Conservation (phyloP, 257 asterid species). For the Rauvolfia tetraphylla region DNA sequence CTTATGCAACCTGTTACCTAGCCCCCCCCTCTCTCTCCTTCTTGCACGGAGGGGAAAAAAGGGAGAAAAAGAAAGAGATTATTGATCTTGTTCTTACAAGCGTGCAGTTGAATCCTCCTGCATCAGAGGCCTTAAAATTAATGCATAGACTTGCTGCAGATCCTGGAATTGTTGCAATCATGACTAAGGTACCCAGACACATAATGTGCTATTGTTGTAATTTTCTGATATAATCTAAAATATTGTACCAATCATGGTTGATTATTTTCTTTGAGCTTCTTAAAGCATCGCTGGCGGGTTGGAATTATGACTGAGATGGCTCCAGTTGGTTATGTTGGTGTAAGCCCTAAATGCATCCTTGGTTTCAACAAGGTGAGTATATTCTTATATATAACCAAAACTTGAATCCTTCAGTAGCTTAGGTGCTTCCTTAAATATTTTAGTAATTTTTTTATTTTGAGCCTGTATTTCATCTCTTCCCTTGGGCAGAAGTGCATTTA, state of each 20-base stretch:
- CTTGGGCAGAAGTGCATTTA: neutral
- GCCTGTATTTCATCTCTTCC: constrained; percentile 9
- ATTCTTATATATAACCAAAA: neutral
- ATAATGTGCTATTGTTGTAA: neutral
- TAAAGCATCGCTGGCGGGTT: constrained; percentile 91
- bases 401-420: neutral
- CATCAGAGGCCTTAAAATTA: constrained; percentile 69
- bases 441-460: neutral
- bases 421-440: neutral
- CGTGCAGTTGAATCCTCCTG: constrained; percentile 80
- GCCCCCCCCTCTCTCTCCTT: too few species aligned
- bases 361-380: constrained; percentile 81
- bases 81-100: constrained; percentile 18
- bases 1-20: neutral
- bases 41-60: too few species aligned
- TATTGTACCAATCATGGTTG: constrained; percentile 7
- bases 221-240: neutral
- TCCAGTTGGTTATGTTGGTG: constrained; percentile 94
- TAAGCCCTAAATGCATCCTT: constrained; percentile 80
- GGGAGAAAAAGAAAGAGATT: neutral
- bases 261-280: constrained; percentile 28
- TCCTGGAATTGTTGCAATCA: constrained; percentile 89
- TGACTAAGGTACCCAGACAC: constrained; percentile 69
- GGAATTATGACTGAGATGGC: constrained; percentile 96
- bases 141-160: constrained; percentile 96